Evolutionary conservation across 106 monocot species (phyloP).

Genomic region (Amphibolis antarctica): DNA sequence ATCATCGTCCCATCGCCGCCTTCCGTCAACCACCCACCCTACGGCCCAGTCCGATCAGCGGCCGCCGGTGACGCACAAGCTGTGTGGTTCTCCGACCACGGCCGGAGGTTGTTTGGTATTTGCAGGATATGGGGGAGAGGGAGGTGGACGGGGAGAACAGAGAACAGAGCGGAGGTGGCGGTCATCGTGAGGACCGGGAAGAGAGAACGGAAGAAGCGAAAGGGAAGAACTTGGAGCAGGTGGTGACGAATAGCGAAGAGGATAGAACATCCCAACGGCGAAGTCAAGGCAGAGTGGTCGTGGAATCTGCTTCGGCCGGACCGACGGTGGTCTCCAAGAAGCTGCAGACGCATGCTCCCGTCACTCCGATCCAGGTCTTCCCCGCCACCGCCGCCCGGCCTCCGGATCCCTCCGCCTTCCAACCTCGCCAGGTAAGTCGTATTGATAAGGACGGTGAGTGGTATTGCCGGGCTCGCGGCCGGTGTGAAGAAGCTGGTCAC

Average conservation of each 20-base stretch:
- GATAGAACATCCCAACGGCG: background rate
- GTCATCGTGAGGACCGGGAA: background rate
- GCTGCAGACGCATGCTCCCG: slow-evolving; percentile 1
- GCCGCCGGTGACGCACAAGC: too few relatives aligned
- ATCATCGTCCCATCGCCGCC: too few relatives aligned
- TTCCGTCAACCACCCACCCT: too few relatives aligned
- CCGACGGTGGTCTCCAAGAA: background rate
- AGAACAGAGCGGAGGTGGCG: background rate
- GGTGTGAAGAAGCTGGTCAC: too few relatives aligned
- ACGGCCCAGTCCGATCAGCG: too few relatives aligned
- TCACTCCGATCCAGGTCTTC: slow-evolving; percentile 9
- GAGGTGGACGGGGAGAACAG: background rate
- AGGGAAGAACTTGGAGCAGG: background rate
- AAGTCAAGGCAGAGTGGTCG: background rate
- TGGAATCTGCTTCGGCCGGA: slow-evolving; percentile 1
- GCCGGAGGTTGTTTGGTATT: background rate
- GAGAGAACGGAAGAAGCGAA: background rate
- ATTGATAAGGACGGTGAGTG: background rate
- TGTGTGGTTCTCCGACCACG: background rate
- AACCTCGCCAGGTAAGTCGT: background rate
- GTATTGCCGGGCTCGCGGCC: background rate
- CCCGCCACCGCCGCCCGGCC: background rate
- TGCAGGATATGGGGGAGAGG: background rate
- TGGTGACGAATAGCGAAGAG: background rate
- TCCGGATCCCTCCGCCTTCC: background rate